Evolutionary conservation across 768 basidiomycete species (phyloP).

Genomic region (Suillus decipiens): DNA sequence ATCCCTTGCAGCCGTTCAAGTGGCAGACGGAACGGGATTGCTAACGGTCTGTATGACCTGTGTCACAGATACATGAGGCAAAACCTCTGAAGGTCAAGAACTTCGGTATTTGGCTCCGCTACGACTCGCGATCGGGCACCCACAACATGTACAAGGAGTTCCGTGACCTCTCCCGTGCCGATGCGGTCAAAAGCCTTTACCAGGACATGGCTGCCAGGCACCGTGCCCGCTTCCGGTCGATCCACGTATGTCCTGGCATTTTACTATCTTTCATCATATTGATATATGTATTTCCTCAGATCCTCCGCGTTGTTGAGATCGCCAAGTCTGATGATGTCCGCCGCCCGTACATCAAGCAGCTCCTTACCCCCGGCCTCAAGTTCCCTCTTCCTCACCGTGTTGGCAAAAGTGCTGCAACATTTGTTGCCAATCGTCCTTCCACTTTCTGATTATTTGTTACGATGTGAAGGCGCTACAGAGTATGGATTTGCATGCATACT

Average conservation of each 20-base stretch:
- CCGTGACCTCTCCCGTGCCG: constrained; percentile 92
- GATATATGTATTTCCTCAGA: constrained; percentile 47
- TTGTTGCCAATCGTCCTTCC: constrained; percentile 73
- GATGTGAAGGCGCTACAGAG: background rate
- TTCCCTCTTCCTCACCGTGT: constrained; percentile 97
- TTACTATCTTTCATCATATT: background rate
- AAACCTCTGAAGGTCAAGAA: constrained; percentile 99
- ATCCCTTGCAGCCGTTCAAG: constrained; percentile 75
- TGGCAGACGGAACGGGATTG: constrained; percentile 80
- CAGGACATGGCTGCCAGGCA: constrained; percentile 99
- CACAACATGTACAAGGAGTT: constrained; percentile 99
- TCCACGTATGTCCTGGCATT: constrained; percentile 66
- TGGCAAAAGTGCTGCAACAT: constrained; percentile 73
- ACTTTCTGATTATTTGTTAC: constrained; percentile 54
- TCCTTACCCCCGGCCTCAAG: constrained; percentile 85
- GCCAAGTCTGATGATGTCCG: constrained; percentile 90
- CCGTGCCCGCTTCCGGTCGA: constrained; percentile 98
- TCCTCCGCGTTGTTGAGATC: constrained; percentile 96
- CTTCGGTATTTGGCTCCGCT: constrained; percentile 99
- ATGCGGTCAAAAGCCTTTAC: constrained; percentile 95
- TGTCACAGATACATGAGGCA: constrained; percentile 91
- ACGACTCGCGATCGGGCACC: constrained; percentile 98
- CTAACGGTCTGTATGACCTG: constrained; percentile 44
- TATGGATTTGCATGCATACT: constrained; percentile 3
- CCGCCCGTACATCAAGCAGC: constrained; percentile 97